phyloP scores from a whole-genome alignment of 2,329 filamentous ascomycete species.

The Aspergillus fumigatus region DNA sequence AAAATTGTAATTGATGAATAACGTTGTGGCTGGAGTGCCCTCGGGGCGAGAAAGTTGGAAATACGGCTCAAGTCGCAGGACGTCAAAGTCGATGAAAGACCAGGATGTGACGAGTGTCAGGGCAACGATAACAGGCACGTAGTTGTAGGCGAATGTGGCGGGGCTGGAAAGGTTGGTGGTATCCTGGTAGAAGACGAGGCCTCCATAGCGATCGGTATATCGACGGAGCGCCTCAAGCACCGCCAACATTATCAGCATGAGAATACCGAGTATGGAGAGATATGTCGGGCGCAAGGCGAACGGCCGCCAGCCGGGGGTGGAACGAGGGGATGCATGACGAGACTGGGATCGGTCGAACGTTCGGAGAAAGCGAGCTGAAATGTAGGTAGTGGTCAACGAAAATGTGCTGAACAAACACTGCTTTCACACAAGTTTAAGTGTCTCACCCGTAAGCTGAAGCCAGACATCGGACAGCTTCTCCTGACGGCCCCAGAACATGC shows the following conservation, averaged over 20 bases:
- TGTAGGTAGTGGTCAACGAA: background rate
- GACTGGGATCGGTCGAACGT: background rate
- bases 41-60: constrained; percentile 37
- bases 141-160: constrained; percentile 33
- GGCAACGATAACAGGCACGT: constrained; percentile 42
- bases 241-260: constrained; percentile 24
- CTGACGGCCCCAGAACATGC: constrained; percentile 12
- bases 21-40: constrained; percentile 28
- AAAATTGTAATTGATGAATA: constrained; percentile 36
- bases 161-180: constrained; percentile 24
- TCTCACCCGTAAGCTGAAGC: constrained; percentile 10
- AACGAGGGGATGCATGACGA: constrained; percentile 4
- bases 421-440: background rate
- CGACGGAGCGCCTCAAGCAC: constrained; percentile 26
- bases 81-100: constrained; percentile 48
- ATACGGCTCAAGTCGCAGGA: constrained; percentile 47
- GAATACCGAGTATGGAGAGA: constrained; percentile 17
- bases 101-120: constrained; percentile 45
- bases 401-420: background rate
- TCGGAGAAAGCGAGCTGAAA: background rate
- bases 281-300: constrained; percentile 29
- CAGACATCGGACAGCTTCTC: constrained; percentile 13
- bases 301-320: constrained; percentile 25
- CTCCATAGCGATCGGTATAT: constrained; percentile 25
- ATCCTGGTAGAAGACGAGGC: constrained; percentile 26